These are phyloP conservation scores for Fraxinus cuspidata DNA, from an alignment of 257 asterid genomes.

Conservation along the genomic window DNA sequence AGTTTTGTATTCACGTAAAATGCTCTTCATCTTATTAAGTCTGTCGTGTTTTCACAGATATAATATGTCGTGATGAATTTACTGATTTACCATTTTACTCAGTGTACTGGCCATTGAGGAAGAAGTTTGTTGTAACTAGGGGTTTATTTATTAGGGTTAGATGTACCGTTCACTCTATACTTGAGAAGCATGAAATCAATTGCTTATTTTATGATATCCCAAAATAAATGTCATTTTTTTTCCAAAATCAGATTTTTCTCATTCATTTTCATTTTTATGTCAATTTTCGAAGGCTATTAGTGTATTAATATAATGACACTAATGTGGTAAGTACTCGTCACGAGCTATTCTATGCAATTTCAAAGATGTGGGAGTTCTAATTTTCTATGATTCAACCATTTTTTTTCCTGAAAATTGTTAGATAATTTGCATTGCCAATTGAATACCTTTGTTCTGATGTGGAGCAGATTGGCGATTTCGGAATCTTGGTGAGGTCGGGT, in stretches of 20 bases:
- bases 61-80: too few species aligned
- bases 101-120: too few species aligned
- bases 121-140: too few species aligned
- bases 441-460: conserved; percentile 9
- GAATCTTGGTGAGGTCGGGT: conserved; percentile 93
- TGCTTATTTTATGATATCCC: not conserved
- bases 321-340: not conserved
- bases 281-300: not conserved
- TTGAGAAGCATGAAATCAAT: not conserved
- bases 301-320: not conserved
- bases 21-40: too few species aligned
- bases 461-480: conserved; percentile 94
- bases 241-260: not conserved
- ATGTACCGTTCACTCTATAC: not conserved
- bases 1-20: too few species aligned
- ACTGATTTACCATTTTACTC: too few species aligned
- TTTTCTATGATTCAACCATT: not conserved
- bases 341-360: not conserved
- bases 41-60: too few species aligned
- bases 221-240: not conserved
- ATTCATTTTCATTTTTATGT: not conserved
- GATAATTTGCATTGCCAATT: not conserved
- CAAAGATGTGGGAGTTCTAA: not conserved
- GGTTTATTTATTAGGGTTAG: too few species aligned
- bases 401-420: not conserved